Evolutionary conservation across 257 asterid genomes (phyloP).

Genomic region (Ilex asprella): DNA sequence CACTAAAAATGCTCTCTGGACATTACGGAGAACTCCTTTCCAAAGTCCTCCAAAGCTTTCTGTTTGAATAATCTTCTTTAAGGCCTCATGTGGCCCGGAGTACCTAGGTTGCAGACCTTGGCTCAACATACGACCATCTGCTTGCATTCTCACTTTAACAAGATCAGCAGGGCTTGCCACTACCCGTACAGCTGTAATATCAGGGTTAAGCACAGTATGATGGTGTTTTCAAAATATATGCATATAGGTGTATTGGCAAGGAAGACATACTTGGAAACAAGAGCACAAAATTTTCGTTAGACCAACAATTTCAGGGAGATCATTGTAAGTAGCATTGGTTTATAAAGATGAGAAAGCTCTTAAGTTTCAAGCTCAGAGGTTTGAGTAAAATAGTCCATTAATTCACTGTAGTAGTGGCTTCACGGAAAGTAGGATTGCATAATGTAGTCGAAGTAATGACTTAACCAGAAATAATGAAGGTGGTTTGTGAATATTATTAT

Average conservation of each 20-base stretch:
- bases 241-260: neutral
- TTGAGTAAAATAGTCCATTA: neutral
- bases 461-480: neutral
- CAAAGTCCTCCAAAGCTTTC: slow-evolving; percentile 76
- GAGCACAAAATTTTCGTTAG: neutral
- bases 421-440: neutral
- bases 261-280: neutral
- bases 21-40: slow-evolving; percentile 71
- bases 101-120: slow-evolving; percentile 56
- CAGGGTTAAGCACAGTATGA: slow-evolving; percentile 2
- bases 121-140: slow-evolving; percentile 44
- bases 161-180: slow-evolving; percentile 95
- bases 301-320: too few species aligned
- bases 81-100: slow-evolving; percentile 55
- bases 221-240: neutral
- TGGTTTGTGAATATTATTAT: neutral
- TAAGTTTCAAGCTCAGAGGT: neutral
- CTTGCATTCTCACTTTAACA: slow-evolving; percentile 90
- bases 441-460: neutral
- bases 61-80: slow-evolving; percentile 42
- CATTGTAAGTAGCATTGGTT: too few species aligned
- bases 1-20: slow-evolving; percentile 76
- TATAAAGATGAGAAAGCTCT: neutral
- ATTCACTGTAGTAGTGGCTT: neutral
- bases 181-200: slow-evolving; percentile 35